Evolutionary conservation across 2,329 filamentous ascomycete species (phyloP).

Genomic region (Colletotrichum theobromicola): DNA sequence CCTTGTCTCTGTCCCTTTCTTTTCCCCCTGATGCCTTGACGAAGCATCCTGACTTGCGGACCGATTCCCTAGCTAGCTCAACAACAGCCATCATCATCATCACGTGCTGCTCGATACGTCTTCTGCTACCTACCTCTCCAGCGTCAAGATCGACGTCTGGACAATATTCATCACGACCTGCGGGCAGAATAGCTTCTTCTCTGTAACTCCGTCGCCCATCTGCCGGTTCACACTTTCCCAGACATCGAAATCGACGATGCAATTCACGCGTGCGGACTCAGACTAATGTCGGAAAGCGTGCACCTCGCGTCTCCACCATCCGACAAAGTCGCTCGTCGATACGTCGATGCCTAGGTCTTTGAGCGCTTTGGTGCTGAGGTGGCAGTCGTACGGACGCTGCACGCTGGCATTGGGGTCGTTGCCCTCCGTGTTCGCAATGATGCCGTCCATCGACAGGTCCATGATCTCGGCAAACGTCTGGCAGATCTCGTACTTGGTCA

Average conservation of each 20-base stretch:
- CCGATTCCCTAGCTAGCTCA: background rate
- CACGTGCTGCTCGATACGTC: background rate
- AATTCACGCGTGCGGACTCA: background rate
- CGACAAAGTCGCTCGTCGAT: constrained; percentile 74
- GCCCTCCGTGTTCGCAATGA: constrained; percentile 73
- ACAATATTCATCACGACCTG: background rate
- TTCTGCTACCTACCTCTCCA: too few species aligned
- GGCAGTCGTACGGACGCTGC: constrained; percentile 85
- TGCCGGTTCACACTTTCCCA: background rate
- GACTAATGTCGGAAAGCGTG: constrained; percentile 61
- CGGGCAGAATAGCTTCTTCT: background rate
- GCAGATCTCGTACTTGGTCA: constrained; percentile 92
- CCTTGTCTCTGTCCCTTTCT: background rate
- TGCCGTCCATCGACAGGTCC: constrained; percentile 71
- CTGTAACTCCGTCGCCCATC: too few species aligned
- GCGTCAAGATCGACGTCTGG: background rate
- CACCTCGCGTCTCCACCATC: constrained; percentile 78
- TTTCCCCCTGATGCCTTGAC: background rate
- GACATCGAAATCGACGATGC: background rate
- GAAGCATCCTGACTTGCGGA: background rate
- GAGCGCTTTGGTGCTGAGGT: constrained; percentile 78
- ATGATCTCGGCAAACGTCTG: constrained; percentile 79
- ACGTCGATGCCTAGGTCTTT: constrained; percentile 78
- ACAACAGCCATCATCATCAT: background rate
- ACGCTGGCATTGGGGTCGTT: constrained; percentile 75